Base-by-base conservation (phyloP, 1,284 basidiomycete genomes). In the Serendipita sp. region DNA sequence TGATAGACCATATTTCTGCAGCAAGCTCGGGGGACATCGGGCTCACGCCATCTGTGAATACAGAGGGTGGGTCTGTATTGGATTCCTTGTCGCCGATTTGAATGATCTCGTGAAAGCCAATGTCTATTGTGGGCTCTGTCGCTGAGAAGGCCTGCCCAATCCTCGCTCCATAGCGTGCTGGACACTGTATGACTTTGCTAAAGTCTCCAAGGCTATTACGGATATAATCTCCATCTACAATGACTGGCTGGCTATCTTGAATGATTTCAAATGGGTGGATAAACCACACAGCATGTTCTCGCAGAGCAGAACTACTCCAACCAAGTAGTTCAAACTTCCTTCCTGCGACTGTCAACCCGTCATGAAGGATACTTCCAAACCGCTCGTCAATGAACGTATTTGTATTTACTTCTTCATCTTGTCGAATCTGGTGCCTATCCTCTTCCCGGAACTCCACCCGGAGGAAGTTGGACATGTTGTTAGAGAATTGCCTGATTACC, bases 111-210 rank as follows among this genome's bases (percentile, higher is more conserved):
- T 82, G 80, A 1, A 78, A 75, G 30, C 77, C 73, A 12, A 83
- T 74, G 22, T 75, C 68, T 13, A 84, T 74, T 0, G 81, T 79
- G 2, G 78, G 75, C 66, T 86, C 83, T 0, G 86, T 88, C 0
- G 85, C 78, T 0, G 85, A 87, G 69, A 88, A 88, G 0, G 83
- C 84, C 68, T 85, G 84, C 2, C 84, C 83, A 34, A 88, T 76
- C 15, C 86, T 75, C 5, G 87, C 86, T 2, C 80, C 85, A 70
- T 84, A 87, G 50, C 84, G 77, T 30, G 85, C 85, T 2, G 86
- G 85, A 65, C 82, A 85, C 60, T 72, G 72, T n/a, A 79, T 79
- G 5, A 85, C 69, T 43, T 65, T 64, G 3, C 75, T 70, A 67
- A 86, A 85, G 29, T 72, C 74, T 1, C 85, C 85, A 1, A 87